Base-by-base conservation (phyloP, 2,329 filamentous ascomycete genomes). In the Paradendryphiella salina region DNA sequence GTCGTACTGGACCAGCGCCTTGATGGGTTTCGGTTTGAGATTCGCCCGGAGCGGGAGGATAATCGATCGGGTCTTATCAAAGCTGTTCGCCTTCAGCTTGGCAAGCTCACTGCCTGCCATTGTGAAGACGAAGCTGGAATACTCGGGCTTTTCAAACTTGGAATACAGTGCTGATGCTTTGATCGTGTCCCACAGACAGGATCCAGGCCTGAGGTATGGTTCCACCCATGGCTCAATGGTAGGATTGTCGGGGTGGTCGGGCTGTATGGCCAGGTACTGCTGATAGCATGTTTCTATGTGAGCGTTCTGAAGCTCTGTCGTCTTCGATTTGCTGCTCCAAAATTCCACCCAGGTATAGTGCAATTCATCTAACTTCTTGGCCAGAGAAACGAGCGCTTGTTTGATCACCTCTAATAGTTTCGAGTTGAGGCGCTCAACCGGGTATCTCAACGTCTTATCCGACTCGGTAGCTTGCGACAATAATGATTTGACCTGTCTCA, bases 141-240 rank as follows among this genome's bases (percentile, higher is more conserved):
- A 58, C 3, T 54, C 54, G 4, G 64, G 59, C n/a, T 11, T 17
- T 5, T 5, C n/a, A 14, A 67, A 67, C 0, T 41, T 51, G 4
- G 57, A 57, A 23, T 75, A 76, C 2, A 78, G 46, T 1, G 73
- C 64, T 0, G 77, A 80, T 1, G 79, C 79, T 37, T 74, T 76
- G 5, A 82, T 59, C 0, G 73, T 52, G 1, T 76, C 71, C 80
- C 80, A 82, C 0, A 59, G 7, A 7, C 54, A 56, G 15, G 53
- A 52, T 2, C 51, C 35, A 2, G 46, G 41, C 3, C 31, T 55
- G 17, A 15, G 70, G 37, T 45, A 57, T 1, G 17, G 52, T 45
- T 56, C 50, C 0, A 66, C 18, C 52, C 54, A 60, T 4, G 41
- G 33, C 10, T 35, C 49, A 26, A 68, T 45, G 9, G 56, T 39